Conservation (phyloP, 768 basidiomycete species). For the Tylopilus subfusipes region DNA sequence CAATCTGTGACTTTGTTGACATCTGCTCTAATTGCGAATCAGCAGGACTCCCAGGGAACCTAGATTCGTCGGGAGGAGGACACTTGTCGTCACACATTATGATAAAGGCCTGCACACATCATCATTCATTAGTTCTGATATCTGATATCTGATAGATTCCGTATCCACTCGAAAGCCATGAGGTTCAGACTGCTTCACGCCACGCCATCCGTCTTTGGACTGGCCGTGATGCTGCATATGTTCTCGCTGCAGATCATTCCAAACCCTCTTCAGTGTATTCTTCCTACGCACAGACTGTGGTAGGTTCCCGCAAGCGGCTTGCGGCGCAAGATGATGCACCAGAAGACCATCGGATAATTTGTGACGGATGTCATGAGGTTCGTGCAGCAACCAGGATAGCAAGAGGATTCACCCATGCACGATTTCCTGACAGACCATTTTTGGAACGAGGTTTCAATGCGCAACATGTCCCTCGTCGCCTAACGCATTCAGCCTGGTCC, state of each 20-base stretch:
- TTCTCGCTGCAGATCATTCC: constrained; percentile 45
- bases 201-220: constrained; percentile 75
- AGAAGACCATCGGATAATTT: constrained; percentile 57
- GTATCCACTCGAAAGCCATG: constrained; percentile 67
- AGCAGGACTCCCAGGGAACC: constrained; percentile 78
- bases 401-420: background rate
- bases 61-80: constrained; percentile 72
- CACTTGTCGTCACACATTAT: constrained; percentile 87
- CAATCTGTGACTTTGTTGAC: constrained; percentile 79
- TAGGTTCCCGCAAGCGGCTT: constrained; percentile 46
- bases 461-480: constrained; percentile 82
- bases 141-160: constrained; percentile 60
- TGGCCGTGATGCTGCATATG: constrained; percentile 65
- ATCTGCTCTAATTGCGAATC: constrained; percentile 88
- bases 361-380: constrained; percentile 61
- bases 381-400: constrained; percentile 15
- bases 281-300: constrained; percentile 63
- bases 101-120: constrained; percentile 68
- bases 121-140: background rate
- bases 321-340: constrained; percentile 28
- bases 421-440: constrained; percentile 50
- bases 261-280: constrained; percentile 59
- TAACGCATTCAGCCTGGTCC: constrained; percentile 67
- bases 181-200: constrained; percentile 74
- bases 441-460: constrained; percentile 84